Evolutionary conservation across 2,329 filamentous ascomycete genomes (phyloP), one percentile per base, ranked within the genome.

Genomic region (Podosphaera fusca): DNA sequence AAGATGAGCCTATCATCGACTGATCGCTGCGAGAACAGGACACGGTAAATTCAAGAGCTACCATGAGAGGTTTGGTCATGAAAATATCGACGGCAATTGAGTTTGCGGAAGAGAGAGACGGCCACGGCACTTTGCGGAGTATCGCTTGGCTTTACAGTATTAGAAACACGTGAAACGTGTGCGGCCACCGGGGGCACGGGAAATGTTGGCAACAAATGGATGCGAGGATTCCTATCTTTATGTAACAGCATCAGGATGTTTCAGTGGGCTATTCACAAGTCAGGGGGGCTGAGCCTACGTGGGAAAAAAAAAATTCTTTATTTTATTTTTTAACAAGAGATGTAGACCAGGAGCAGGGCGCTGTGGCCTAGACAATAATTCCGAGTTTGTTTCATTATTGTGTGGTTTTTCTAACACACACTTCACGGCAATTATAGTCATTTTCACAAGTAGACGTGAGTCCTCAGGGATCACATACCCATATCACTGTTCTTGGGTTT

Each of bases 1-100:
- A 1, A 82, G 79, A 35, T 55, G 35, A 35, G 35, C 35, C 7
- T 42, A 55, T 42, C 52, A 55, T 42, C 35, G 52, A 21, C 21
- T 49, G 29, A 42, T 40, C 35, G 52, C 35, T 10, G 52, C 52
- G 4, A 55, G 35, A 21, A 30, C 52, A 4, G 36, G n/a, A 12
- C 35, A 55, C 30, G 52, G 35, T 31, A 33, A 53, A 2, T 53
- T 21, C 21, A 53, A 3, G 30, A 31, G 21, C 8, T 53, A 53
- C 14, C 50, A 55, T 55, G 52, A 55, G 30, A 42, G 14, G 21
- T 42, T 40, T 55, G n/a, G 21, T 29, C 52, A 55, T 30, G 3
- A 40, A 40, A 40, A 40, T 30, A 35, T 7, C n/a, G 29, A 55
- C 14, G 12, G 14, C 35, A 42, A 55, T 40, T 55, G 29, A 14